These are phyloP conservation scores for Penicillium sp. DNA, from an alignment of 2,329 filamentous ascomycete genomes.

Conservation along the genomic window DNA sequence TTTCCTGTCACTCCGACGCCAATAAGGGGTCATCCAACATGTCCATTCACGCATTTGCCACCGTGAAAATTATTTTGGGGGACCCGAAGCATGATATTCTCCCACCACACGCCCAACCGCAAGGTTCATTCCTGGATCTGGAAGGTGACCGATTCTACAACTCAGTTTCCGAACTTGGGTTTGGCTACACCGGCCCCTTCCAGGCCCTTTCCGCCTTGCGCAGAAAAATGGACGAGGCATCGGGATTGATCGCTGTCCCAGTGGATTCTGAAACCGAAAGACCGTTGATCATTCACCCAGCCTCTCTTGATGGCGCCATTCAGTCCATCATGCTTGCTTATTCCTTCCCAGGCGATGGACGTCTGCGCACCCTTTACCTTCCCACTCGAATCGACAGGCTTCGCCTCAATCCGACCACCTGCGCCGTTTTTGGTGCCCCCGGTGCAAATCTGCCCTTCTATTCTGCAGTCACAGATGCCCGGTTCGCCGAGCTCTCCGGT, in stretches of 20 bases:
- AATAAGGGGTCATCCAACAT: conserved; percentile 17
- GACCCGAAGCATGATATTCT: conserved; percentile 7
- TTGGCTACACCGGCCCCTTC: conserved; percentile 28
- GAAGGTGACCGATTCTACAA: conserved; percentile 28
- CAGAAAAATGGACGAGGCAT: conserved; percentile 22
- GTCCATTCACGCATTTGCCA: conserved; percentile 18
- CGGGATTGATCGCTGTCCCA: conserved; percentile 18
- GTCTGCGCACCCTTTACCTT: conserved; percentile 21
- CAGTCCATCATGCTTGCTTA: conserved; percentile 25
- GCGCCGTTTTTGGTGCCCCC: conserved; percentile 1
- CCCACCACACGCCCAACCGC: not conserved
- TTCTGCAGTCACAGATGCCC: conserved; percentile 15
- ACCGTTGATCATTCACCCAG: conserved; percentile 16
- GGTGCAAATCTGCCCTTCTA: conserved; percentile 18
- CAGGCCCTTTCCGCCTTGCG: conserved; percentile 14
- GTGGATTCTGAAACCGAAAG: not conserved
- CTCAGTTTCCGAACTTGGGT: conserved; percentile 24
- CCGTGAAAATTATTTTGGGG: conserved; percentile 12
- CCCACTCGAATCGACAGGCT: conserved; percentile 22
- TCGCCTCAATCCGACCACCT: conserved; percentile 15
- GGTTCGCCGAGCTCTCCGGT: conserved; percentile 21
- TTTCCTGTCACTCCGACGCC: conserved; percentile 20
- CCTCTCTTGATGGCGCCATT: conserved; percentile 18
- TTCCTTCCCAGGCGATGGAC: conserved; percentile 22
- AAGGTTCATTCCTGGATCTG: conserved; percentile 13